Percentiles rank a stretch among this genome's conserved stretches.
Evolutionary conservation across 805 yeast genomes (phyloP).

Genomic region (Zygotorulaspora danielsina): DNA sequence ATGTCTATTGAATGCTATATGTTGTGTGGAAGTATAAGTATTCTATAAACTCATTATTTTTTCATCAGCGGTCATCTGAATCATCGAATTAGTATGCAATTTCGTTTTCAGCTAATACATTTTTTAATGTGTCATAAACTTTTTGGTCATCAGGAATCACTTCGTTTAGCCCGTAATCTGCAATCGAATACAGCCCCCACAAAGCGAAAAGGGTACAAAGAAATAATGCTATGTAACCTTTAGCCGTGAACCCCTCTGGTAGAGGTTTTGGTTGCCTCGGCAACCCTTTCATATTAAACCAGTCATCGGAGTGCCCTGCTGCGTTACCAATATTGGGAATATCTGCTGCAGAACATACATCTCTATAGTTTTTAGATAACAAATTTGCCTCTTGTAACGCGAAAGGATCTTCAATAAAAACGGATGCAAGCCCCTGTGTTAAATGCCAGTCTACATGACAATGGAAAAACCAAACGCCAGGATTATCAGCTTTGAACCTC

Average conservation of each 20-base stretch:
- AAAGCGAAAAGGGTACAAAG: slow-evolving; percentile 53
- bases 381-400: slow-evolving; percentile 42
- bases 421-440: slow-evolving; percentile 73
- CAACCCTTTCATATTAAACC: slow-evolving; percentile 58
- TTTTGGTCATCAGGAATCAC: slow-evolving; percentile 46
- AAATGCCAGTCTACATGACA: slow-evolving; percentile 88
- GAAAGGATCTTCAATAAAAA: slow-evolving; percentile 66
- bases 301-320: slow-evolving; percentile 56
- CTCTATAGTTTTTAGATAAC: slow-evolving; percentile 47
- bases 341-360: slow-evolving; percentile 45
- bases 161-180: slow-evolving; percentile 63
- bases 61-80: neutral
- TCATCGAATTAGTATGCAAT: slow-evolving; percentile 7
- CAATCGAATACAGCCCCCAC: slow-evolving; percentile 56
- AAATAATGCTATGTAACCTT: slow-evolving; percentile 62
- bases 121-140: slow-evolving; percentile 38
- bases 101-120: slow-evolving; percentile 31
- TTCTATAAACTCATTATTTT: neutral
- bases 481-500: slow-evolving; percentile 77
- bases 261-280: slow-evolving; percentile 55
- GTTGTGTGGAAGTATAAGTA: neutral
- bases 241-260: slow-evolving; percentile 65
- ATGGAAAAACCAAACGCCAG: slow-evolving; percentile 94
- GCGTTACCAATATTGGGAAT: slow-evolving; percentile 61
- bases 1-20: neutral